Base-by-base conservation (phyloP, 176 grass and related monocot species). In the Musa schizocarpa region DNA sequence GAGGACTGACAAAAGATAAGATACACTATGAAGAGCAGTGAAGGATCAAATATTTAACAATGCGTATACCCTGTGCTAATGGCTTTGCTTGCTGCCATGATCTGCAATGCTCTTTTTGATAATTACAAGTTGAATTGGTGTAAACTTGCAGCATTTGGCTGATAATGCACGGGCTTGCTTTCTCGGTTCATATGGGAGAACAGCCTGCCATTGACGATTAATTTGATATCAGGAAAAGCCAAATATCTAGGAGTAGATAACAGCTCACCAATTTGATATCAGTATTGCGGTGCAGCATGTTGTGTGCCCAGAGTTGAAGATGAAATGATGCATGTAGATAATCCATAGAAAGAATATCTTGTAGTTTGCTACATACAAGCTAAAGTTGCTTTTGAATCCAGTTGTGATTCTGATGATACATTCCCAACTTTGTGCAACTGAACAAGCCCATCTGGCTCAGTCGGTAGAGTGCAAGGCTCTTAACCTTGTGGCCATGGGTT, bases 301-400 rank as follows among this genome's bases (percentile, higher is more conserved):
- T 52, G 59, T 52, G 73, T 53, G 55, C 71, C 43, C 25, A 17
- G 65, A 68, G 5, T 68, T 43, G 64, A 69, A 69, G 29, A 49
- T 75, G 16, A 61, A 75, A 75, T 75, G 17, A 21, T 61, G 73
- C 55, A 75, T 75, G 26, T n/a, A 61, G 50, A 75, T 49, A 61
- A 69, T 48, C 34, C 34, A 50, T 29, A 69, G 67, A n/a, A 12
- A 43, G 20, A 52, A 11, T 12, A n/a, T 52, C n/a, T 14, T 22
- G 51, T 20, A 53, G 25, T 8, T 24, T 68, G 65, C 27, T 68
- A 43, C 25, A 29, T 62, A 62, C 57, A 19, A 53, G 9, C 69
- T 11, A 22, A 52, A 10, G 9, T 71, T 51, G 10, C 13, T 71
- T 20, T 52, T 22, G 14, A 20, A 27, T 52, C 19, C n/a, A n/a